These are phyloP conservation scores for Xerophyta viscosa DNA, from an alignment of 106 monocot genomes.

Conservation along the genomic window DNA sequence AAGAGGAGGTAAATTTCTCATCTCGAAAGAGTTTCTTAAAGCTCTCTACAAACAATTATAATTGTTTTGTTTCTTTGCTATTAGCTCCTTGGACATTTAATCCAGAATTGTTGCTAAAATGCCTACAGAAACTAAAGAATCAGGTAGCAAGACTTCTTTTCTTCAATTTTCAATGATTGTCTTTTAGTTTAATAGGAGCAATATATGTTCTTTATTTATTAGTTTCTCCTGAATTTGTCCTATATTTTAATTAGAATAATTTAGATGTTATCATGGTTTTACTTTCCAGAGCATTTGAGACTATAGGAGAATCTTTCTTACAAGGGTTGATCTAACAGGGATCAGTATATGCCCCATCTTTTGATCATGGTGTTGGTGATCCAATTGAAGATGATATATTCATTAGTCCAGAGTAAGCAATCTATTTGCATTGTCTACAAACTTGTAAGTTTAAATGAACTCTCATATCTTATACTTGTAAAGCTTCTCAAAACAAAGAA, in stretches of 20 bases:
- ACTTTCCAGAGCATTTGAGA: no score
- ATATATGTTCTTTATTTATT: no score
- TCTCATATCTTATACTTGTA: no score
- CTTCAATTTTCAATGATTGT: no score
- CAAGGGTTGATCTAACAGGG: slow-evolving; percentile 38
- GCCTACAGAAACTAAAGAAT: slow-evolving; percentile 38
- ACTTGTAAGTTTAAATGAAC: no score
- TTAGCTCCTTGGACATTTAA: slow-evolving; percentile 92
- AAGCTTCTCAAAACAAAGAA: no score
- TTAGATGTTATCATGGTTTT: no score
- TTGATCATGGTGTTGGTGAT: slow-evolving; percentile 98
- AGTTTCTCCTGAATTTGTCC: no score
- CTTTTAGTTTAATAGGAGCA: no score
- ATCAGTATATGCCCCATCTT: slow-evolving; percentile 75
- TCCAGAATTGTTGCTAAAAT: slow-evolving; percentile 58
- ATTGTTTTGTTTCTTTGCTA: slow-evolving; percentile 9
- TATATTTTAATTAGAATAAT: no score
- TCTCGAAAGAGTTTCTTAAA: slow-evolving; percentile 4
- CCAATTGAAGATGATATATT: slow-evolving; percentile 86
- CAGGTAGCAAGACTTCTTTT: slow-evolving; percentile 25
- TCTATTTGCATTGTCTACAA: no score
- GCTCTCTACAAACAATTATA: neutral
- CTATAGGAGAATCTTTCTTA: neutral
- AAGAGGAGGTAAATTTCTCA: slow-evolving; percentile 65
- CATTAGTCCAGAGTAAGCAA: slow-evolving; percentile 54